These are phyloP conservation scores for Sutorius australiensis DNA, from an alignment of 768 basidiomycete genomes.

Conservation along the genomic window DNA sequence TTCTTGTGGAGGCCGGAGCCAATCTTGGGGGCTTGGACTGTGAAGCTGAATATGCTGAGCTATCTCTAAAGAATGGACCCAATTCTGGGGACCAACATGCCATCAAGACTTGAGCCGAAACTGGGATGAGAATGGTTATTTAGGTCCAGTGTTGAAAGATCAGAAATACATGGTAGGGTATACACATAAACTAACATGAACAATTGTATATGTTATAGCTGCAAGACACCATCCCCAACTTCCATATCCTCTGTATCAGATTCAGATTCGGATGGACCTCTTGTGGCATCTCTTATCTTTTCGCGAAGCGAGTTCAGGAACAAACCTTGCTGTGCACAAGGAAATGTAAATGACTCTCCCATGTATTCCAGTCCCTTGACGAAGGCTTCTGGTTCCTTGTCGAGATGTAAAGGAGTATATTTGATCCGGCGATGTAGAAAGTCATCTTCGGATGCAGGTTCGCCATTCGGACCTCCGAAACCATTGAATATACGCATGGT, in stretches of 20 bases:
- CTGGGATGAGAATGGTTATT: slow-evolving; percentile 34
- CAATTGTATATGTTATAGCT: slow-evolving; percentile 1
- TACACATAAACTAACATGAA: slow-evolving; percentile 6
- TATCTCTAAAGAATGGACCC: slow-evolving; percentile 41
- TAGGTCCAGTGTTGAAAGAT: background rate
- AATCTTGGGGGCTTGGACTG: slow-evolving; percentile 64
- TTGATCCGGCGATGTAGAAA: slow-evolving; percentile 36
- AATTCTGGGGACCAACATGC: slow-evolving; percentile 40
- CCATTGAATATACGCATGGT: slow-evolving; percentile 47
- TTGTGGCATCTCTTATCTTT: slow-evolving; percentile 39
- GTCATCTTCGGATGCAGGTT: slow-evolving; percentile 32
- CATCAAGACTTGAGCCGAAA: slow-evolving; percentile 53
- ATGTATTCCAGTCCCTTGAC: slow-evolving; percentile 61
- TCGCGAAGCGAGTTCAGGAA: slow-evolving; percentile 64
- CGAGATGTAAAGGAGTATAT: slow-evolving; percentile 62
- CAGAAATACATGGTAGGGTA: slow-evolving; percentile 14
- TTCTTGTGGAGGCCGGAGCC: slow-evolving; percentile 70
- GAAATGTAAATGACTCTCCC: slow-evolving; percentile 62
- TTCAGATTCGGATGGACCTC: slow-evolving; percentile 21
- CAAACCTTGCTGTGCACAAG: slow-evolving; percentile 58
- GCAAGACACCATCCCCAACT: slow-evolving; percentile 19
- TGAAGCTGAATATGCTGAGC: slow-evolving; percentile 52
- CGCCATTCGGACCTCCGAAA: slow-evolving; percentile 29
- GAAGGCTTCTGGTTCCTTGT: slow-evolving; percentile 56
- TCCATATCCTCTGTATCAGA: slow-evolving; percentile 27